Evolutionary conservation across 2,329 filamentous ascomycete genomes (phyloP).

Genomic region (Trichoderma asperellum): DNA sequence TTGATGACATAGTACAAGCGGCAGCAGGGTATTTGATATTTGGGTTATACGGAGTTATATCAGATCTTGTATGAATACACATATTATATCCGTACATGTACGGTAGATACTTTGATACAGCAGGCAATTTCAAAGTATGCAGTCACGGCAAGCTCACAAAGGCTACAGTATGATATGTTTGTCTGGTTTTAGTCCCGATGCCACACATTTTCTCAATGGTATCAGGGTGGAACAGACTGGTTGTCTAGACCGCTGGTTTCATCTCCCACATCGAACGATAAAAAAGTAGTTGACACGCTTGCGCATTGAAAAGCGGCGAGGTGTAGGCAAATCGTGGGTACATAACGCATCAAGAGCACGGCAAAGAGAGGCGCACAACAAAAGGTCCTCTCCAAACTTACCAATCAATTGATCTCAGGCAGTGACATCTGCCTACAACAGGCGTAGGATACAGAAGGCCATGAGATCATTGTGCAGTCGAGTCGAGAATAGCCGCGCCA

Average conservation of each 20-base stretch:
- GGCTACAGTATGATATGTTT: conserved; percentile 48
- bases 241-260: conserved; percentile 67
- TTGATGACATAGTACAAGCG: background rate
- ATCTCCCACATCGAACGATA: conserved; percentile 67
- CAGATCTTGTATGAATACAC: background rate
- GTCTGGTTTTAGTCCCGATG: conserved; percentile 67
- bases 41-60: background rate
- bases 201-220: conserved; percentile 58
- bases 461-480: background rate
- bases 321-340: conserved; percentile 65
- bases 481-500: background rate
- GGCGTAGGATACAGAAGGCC: conserved; percentile 21
- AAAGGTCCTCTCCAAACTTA: background rate
- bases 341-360: conserved; percentile 2
- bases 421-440: background rate
- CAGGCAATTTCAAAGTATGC: background rate
- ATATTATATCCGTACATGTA: too few species aligned
- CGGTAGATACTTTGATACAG: background rate
- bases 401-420: background rate
- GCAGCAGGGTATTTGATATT: background rate
- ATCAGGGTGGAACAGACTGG: conserved; percentile 69
- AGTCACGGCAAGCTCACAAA: conserved; percentile 1
- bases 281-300: conserved; percentile 61
- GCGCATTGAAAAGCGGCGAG: conserved; percentile 60
- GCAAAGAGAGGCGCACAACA: too few species aligned